A percentile compares a stretch with the other conserved stretches of the same genome.
Evolutionary conservation across 208 protist genomes (phyloP).

Genomic region (Naegleria lovaniensis): DNA sequence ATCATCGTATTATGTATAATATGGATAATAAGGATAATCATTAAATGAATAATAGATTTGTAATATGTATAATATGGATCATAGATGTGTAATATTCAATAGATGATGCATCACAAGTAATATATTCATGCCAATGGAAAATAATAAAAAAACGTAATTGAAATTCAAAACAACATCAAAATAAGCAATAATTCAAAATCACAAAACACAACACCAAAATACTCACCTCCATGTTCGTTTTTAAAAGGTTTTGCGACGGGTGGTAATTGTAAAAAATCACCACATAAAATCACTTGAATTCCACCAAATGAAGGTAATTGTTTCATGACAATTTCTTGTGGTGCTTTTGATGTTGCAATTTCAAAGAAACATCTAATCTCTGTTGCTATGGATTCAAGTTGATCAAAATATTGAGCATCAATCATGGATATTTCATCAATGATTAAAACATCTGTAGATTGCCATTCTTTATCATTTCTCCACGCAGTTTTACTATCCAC

Average conservation of each 20-base stretch:
- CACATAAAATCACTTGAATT: conserved; percentile 77
- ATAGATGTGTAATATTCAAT: no score
- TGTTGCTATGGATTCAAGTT: conserved; percentile 63
- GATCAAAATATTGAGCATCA: conserved; percentile 64
- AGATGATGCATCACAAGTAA: no score
- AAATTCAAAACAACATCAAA: no score
- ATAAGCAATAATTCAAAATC: no score
- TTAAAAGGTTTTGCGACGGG: not conserved
- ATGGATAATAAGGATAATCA: no score
- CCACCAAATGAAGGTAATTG: conserved; percentile 73
- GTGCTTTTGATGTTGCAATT: not conserved
- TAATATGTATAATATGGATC: no score
- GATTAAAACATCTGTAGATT: conserved; percentile 65
- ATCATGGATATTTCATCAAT: conserved; percentile 85
- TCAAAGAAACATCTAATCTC: conserved; percentile 43
- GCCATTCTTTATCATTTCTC: conserved; percentile 17
- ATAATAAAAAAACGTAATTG: no score
- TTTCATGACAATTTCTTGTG: conserved; percentile 40
- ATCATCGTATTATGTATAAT: no score
- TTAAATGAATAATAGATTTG: no score
- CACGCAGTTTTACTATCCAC: not conserved
- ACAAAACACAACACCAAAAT: no score
- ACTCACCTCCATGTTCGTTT: not conserved
- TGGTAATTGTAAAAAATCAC: conserved; percentile 67
- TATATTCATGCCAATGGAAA: no score